Base-by-base conservation (phyloP, 1,139 yeast species). In the Hyphopichia pseudoburtonii region DNA sequence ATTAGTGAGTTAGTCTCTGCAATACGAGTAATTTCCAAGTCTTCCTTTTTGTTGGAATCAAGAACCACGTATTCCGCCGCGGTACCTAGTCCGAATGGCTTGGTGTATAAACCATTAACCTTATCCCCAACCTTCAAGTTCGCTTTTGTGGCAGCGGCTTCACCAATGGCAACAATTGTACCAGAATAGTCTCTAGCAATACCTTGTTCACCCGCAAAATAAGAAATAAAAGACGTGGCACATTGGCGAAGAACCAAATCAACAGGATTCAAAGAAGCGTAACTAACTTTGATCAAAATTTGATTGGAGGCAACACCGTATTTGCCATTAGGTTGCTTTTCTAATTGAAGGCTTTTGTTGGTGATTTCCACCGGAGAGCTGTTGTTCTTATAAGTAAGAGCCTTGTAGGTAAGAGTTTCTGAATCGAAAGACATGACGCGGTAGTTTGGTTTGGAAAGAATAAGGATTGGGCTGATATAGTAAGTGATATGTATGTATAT, bases 161-260 rank as follows among this genome's bases (percentile, higher is more conserved):
- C 56, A 8, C 95, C 94, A 33, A 82, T 78, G 26, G 78, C 70
- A 2, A 72, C 73, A 25, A 86, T 68, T 1, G 65, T 64, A 26
- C 96, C 96, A 10, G 84, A 60, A 50, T 75, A 86, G 51, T 86
- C 96, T 41, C 78, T 66, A 3, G 92, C 90, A 22, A 82, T 51
- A 7, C 87, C 88, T 38, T 77, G 74, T 27, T 66, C 68, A 2
- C 54, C 59, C 1, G 59, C 51, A n/a, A 54, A 64, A 42, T 59
- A 60, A 52, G 61, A 64, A 46, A 50, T 59, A 50, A 44, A 52
- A 28, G 51, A 63, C 39, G 60, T 60, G 50, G 40, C 65, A 3
- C 51, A 52, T 41, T 70, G 64, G 48, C 70, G 65, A 33, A 82
- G 50, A 37, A 81, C 63, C 37, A 75, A 45, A 55, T 86, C 95